Base-by-base conservation (phyloP, 495 filamentous ascomycete species). In the Paragyromitra xinjiangensis region DNA sequence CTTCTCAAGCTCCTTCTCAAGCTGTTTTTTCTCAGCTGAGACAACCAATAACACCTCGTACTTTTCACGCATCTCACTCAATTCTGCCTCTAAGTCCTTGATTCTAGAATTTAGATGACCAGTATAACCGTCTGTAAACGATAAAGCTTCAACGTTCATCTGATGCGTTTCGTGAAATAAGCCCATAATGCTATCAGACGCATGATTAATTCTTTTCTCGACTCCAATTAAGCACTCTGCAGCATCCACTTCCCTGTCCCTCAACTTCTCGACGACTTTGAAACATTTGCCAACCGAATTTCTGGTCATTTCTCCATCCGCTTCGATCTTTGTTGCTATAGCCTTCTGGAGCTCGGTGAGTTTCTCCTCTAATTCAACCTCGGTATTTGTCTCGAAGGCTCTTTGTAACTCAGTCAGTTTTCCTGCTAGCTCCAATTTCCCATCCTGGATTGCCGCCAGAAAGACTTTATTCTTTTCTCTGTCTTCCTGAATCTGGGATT, bases 401-500 rank as follows among this genome's bases (percentile, higher is more conserved):
- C n/a, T 62, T 16, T 48, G 48, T 6, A 78, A 37, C n/a, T 78
- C 64, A 34, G 71, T 55, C 48, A 78, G 34, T 59, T 34, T 67
- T 4, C 4, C 55, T n/a, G 22, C 56, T 42, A 78, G 55, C 39
- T 77, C 69, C 4, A 42, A 40, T 44, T 73, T 77, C 45, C 69
- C 74, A 16, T 62, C 51, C 48, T 73, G 69, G 45, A 77, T 73
- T 29, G 74, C 42, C 8, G 51, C 42, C 3, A 77, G 51, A 51
- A 77, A 40, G 1, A 3, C 12, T 61, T 61, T 61, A 26, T 59
- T 65, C 3, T 7, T 66, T 61, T 73, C 34, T 51, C 73, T 64
- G 42, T 79, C 77, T 16, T 68, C 59, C 12, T 80, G 48, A 53
- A 78, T 81, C 14, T 78, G 79, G 12, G 22, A 55, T 61, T 81